Evolutionary conservation across 148 eudicot genomes (phyloP).

Genomic region (Camellia lanceoleosa): DNA sequence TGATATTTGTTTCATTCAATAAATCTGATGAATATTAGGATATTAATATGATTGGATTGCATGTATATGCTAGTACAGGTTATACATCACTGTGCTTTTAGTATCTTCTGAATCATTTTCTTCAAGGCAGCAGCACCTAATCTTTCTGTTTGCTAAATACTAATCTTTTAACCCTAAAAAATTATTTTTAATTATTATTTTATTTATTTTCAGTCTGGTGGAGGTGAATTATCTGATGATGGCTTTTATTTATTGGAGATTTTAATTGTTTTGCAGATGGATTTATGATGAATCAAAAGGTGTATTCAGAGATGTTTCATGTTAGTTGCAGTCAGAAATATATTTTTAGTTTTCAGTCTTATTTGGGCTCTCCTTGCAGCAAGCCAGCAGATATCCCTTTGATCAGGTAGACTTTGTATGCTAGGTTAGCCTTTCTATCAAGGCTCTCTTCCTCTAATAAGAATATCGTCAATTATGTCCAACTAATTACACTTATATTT

Average conservation of each 20-base stretch:
- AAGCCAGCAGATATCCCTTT: background rate
- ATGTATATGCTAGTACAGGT: too few species aligned
- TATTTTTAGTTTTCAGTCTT: background rate
- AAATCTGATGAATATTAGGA: too few species aligned
- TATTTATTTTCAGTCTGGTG: background rate
- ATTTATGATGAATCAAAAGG: constrained; percentile 73
- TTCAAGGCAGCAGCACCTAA: too few species aligned
- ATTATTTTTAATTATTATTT: too few species aligned
- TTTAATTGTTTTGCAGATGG: constrained; percentile 55
- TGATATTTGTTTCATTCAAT: too few species aligned
- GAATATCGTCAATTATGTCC: background rate
- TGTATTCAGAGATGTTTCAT: constrained; percentile 68
- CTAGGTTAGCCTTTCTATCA: background rate
- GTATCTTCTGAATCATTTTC: too few species aligned
- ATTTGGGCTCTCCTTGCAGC: constrained; percentile 4
- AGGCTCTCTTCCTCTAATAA: background rate
- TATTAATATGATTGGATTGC: too few species aligned
- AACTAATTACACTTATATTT: background rate
- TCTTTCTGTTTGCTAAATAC: too few species aligned
- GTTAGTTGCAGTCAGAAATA: constrained; percentile 26
- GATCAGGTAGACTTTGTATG: constrained; percentile 2
- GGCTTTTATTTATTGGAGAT: background rate
- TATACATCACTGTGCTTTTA: too few species aligned
- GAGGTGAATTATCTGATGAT: background rate
- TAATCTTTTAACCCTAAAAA: too few species aligned